Evolutionary conservation across 176 grass and related monocot genomes (phyloP).

Genomic region (Miscanthus lutarioriparius): DNA sequence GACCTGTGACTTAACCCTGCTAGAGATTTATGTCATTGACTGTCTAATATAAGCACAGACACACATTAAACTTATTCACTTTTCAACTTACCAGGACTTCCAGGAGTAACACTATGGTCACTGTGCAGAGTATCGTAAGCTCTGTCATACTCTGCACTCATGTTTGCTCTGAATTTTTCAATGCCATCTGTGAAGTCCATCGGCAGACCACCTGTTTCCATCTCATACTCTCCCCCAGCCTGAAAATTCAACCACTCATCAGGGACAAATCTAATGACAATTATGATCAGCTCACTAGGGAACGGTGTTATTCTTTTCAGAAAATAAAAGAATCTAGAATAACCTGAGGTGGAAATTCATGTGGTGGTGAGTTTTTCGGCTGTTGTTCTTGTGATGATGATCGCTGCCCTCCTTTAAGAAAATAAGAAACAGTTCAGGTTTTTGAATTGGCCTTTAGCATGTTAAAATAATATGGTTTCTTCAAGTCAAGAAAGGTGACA

Average conservation of each 20-base stretch:
- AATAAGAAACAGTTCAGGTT: conserved; percentile 20
- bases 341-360: conserved; percentile 47
- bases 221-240: conserved; percentile 53
- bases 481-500: conserved; percentile 7
- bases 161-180: conserved; percentile 59
- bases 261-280: conserved; percentile 12
- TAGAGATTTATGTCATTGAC: conserved; percentile 29
- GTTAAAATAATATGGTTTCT: conserved; percentile 6
- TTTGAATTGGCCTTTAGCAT: conserved; percentile 30
- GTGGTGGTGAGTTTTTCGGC: conserved; percentile 34
- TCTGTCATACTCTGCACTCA: conserved; percentile 43
- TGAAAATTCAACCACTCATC: conserved; percentile 46
- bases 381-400: conserved; percentile 52
- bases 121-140: conserved; percentile 37
- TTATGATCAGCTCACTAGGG: conserved; percentile 11
- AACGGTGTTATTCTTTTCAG: not conserved
- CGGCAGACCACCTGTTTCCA: conserved; percentile 39
- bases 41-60: conserved; percentile 26
- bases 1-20: conserved; percentile 62
- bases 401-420: conserved; percentile 41
- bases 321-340: conserved; percentile 40
- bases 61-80: conserved; percentile 8
- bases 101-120: conserved; percentile 65
- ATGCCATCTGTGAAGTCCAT: conserved; percentile 59
- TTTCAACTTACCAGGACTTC: conserved; percentile 68